Conservation (phyloP, 2,329 filamentous ascomycete genomes). For the Fusarium tricinctum region DNA sequence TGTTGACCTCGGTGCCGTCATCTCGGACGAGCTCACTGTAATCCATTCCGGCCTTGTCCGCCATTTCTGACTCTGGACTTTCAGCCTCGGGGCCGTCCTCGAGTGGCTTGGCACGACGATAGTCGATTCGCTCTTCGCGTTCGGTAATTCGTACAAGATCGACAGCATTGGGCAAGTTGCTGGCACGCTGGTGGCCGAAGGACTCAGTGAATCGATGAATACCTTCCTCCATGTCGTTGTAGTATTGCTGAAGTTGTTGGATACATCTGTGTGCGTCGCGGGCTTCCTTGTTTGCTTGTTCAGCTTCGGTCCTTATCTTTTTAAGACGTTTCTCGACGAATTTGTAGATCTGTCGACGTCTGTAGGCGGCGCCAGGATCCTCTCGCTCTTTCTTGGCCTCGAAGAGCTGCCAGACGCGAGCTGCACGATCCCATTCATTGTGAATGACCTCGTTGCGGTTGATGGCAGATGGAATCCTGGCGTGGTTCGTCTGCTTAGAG, state of each 20-base stretch:
- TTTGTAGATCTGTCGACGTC: conserved; percentile 11
- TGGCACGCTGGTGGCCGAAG: conserved; percentile 10
- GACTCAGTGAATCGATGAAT: conserved; percentile 6
- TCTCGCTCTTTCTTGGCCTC: background rate
- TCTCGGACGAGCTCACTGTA: background rate
- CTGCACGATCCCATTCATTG: conserved; percentile 13
- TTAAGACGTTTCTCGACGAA: background rate
- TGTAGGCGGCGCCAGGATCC: background rate
- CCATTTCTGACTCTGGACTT: conserved; percentile 16
- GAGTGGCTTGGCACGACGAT: background rate
- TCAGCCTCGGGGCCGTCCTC: background rate
- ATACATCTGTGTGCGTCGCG: background rate
- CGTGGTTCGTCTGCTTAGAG: background rate
- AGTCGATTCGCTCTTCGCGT: conserved; percentile 4
- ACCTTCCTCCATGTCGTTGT: background rate
- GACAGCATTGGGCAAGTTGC: background rate
- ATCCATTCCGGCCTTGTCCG: background rate
- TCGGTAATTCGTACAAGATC: conserved; percentile 14
- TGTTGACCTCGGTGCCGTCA: background rate
- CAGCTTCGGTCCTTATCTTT: background rate
- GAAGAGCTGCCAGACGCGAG: background rate
- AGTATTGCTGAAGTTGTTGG: background rate
- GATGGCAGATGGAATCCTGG: background rate
- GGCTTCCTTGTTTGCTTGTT: conserved; percentile 7
- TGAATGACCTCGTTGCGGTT: conserved; percentile 11